Evolutionary conservation across 331 rosid species (phyloP), one percentile per base, ranked within the genome.

Genomic region (Quercus phellos): DNA sequence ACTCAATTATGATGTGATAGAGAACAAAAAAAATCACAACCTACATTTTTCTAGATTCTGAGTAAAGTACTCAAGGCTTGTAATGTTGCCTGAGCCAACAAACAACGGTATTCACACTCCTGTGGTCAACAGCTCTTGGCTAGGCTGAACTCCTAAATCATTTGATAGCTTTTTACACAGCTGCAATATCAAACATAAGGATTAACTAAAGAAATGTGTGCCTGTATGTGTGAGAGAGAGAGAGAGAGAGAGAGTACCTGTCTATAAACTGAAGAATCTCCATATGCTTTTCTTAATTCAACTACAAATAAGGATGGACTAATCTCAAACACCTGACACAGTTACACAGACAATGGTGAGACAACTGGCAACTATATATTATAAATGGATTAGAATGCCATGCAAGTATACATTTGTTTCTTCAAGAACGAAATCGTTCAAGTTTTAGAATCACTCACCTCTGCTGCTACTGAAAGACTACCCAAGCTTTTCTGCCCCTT

Each of bases 181-280:
- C 98, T 94, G 94, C 86, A 85, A 83, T 34, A 46, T 16, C 43
- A 43, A 63, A 32, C 22, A 55, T 11, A 30, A 26, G 54, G 5
- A 35, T 50, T 69, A 59, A 56, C 6, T 34, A 30, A 46, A 24
- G 42, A n/a, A 18, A 58, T 4, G 76, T 46, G 26, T 50, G 2
- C 4, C 32, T 54, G 19, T 17, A 30, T 22, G 38, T 12, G 56
- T 27, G 51, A 51, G n/a, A 30, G 66, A 73, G 72, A 22, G 9
- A 5, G 67, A 5, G 67, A 51, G 53, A 3, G 66, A 18, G 14
- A 19, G 43, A 17, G 14, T 81, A 88, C 99, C 96, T 93, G 86
- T 90, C 97, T 93, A 82, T 93, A 95, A 70, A 87, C 73, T 19
- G 96, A 89, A 13, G 92, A 79, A 79, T 95, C 99, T 80, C 99